phyloP scores from a whole-genome alignment of 169 alveolate species.

The Theileria luwenshuni region DNA sequence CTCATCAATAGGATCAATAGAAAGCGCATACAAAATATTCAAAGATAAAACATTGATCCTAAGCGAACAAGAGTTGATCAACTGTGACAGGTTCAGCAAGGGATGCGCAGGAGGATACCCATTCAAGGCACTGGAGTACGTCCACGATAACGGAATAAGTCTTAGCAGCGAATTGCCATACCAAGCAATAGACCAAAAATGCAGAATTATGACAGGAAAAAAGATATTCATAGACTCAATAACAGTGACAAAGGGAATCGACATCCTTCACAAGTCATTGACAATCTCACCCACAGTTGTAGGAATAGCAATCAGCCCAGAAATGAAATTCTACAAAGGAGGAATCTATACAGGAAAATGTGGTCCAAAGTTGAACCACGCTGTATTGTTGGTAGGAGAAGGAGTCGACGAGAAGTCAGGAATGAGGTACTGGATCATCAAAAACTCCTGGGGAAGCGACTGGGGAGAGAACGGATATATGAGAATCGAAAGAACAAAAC shows the following conservation, averaged over 20 bases:
- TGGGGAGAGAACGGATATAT: conserved; percentile 88
- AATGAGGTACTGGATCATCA: conserved; percentile 76
- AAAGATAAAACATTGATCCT: conserved; percentile 29
- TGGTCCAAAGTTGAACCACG: conserved; percentile 74
- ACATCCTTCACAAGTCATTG: conserved; percentile 67
- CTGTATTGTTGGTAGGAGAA: conserved; percentile 84
- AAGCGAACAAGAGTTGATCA: conserved; percentile 88
- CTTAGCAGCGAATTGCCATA: conserved; percentile 76
- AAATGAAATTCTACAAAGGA: conserved; percentile 79
- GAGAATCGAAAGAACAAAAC: conserved; percentile 66
- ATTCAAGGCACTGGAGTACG: conserved; percentile 80
- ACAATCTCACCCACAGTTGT: conserved; percentile 83
- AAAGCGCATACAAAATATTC: conserved; percentile 62
- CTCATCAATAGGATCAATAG: conserved; percentile 78
- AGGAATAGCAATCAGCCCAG: conserved; percentile 85
- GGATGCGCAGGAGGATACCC: conserved; percentile 89
- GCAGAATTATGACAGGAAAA: conserved; percentile 21
- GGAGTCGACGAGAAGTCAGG: conserved; percentile 65
- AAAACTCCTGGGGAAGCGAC: conserved; percentile 84
- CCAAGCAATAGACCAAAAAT: conserved; percentile 55
- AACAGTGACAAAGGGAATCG: conserved; percentile 35
- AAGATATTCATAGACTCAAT: conserved; percentile 21
- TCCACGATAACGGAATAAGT: conserved; percentile 72
- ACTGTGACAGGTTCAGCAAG: conserved; percentile 71
- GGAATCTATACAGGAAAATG: conserved; percentile 79